Evolutionary conservation across 805 yeast genomes (phyloP).

Genomic region (Yarrowia osloensis): DNA sequence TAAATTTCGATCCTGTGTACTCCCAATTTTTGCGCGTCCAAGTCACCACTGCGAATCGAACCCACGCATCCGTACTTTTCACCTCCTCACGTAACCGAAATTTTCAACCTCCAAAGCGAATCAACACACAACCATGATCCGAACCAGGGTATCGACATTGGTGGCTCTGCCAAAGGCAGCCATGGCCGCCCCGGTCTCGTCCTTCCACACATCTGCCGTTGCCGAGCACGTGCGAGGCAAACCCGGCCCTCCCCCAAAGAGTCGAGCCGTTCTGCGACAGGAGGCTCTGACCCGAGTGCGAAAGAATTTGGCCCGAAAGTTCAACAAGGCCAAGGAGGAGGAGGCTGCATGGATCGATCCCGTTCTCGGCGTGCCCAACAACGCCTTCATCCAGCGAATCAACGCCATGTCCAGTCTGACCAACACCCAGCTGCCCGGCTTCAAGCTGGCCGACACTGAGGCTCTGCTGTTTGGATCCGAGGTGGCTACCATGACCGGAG

Average conservation of each 20-base stretch:
- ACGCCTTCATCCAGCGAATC: conserved; percentile 69
- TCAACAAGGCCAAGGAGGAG: conserved; percentile 35
- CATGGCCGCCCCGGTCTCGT: conserved; percentile 4
- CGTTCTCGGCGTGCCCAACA: conserved; percentile 69
- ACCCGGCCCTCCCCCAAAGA: conserved; percentile 19
- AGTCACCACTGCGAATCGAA: neutral
- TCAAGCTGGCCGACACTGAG: conserved; percentile 65
- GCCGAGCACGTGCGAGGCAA: conserved; percentile 4
- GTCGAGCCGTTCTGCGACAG: neutral
- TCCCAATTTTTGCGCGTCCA: neutral
- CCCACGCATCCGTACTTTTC: neutral
- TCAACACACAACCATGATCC: conserved; percentile 16
- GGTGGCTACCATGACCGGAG: conserved; percentile 53
- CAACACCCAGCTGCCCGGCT: conserved; percentile 60
- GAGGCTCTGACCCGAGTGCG: conserved; percentile 35
- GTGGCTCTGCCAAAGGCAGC: conserved; percentile 16
- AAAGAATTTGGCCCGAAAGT: conserved; percentile 39
- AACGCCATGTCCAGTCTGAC: conserved; percentile 68
- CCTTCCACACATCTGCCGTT: conserved; percentile 25
- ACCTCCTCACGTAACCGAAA: neutral
- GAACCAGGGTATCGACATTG: conserved; percentile 20
- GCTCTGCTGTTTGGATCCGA: conserved; percentile 77
- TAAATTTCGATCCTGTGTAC: neutral
- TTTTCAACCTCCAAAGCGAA: neutral
- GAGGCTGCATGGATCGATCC: conserved; percentile 64